Base-by-base conservation (phyloP, 352 stramenopile species). In the Lagenidium sp. region DNA sequence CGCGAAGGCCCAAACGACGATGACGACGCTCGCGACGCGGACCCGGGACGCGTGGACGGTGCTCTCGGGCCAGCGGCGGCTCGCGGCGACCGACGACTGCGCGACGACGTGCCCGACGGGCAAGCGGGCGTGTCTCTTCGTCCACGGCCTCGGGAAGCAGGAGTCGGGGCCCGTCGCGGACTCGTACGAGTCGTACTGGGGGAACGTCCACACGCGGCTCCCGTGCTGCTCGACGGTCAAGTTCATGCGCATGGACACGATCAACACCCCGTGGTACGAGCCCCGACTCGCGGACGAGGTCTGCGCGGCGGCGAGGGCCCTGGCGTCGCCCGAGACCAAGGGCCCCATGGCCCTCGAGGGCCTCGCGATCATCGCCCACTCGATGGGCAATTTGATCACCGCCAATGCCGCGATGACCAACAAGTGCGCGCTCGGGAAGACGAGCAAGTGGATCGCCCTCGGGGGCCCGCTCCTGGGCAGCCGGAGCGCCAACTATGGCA, bases 371-470 rank as follows among this genome's bases (percentile, higher is more conserved):
- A 41, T 79, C 6, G 48, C 57, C 3, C 57, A 79, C 55, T 79
- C 66, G 20, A 74, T 72, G 63, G 66, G 63, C 40, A 79, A 79
- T 50, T 44, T 79, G 16, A 53, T 75, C 26, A 32, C 50, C 2
- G 44, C 50, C 1, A 43, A 37, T 1, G 63, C 66, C 6, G 12
- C 61, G n/a, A 52, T 49, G 25, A 62, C 55, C 30, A 21, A 45
- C 8, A 47, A 48, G 30, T 79, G 66, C 38, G 44, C 16, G 0
- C 38, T 79, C 11, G 49, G 23, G 11, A 37, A 21, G 15, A 53
- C 43, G 12, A 58, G 56, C 38, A 69, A 72, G 44, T 79, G 57
- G 53, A 70, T 79, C 23, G 51, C 66, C 10, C 24, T 79, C 4
- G 44, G 49, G 1, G 56, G 47, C 0, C 66, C 66, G 2, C 69